Percentiles rank a stretch among this genome's conserved stretches.
Conservation (phyloP, 202 grass and related monocot genomes). For the Elaeis oleifera region DNA sequence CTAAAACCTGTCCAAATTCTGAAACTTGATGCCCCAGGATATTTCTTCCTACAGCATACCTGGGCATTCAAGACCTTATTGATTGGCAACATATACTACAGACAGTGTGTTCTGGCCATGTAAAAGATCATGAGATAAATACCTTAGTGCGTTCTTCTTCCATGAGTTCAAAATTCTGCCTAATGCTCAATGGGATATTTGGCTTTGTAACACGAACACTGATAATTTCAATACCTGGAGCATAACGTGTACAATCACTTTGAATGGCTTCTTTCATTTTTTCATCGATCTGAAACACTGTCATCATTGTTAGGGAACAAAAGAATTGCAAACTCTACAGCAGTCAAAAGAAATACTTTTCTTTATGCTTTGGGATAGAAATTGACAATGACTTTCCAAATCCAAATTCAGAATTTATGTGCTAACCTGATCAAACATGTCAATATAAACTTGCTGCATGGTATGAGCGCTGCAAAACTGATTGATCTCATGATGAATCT, state of each 20-base stretch:
- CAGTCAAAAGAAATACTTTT: background rate
- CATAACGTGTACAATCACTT: slow-evolving; percentile 88
- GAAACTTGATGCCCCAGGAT: no score
- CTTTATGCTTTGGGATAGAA: no score
- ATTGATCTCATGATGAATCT: slow-evolving; percentile 99
- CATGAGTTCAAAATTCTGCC: slow-evolving; percentile 96
- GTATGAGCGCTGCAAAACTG: slow-evolving; percentile 95
- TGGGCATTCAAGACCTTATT: no score
- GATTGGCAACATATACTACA: no score
- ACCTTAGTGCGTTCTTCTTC: slow-evolving; percentile 99
- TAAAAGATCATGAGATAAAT: slow-evolving; percentile 8
- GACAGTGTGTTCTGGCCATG: no score
- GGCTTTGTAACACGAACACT: slow-evolving; percentile 93
- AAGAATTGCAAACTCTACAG: slow-evolving; percentile 3
- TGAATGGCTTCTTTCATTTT: slow-evolving; percentile 99
- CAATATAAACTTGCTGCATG: slow-evolving; percentile 98
- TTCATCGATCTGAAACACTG: slow-evolving; percentile 79
- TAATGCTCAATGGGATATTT: slow-evolving; percentile 78
- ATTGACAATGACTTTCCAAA: no score
- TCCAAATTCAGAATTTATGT: no score
- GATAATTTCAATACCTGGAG: slow-evolving; percentile 96
- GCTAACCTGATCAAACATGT: slow-evolving; percentile 97
- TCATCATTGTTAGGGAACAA: background rate
- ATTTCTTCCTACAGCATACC: no score
- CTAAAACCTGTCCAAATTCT: no score